A percentile compares a stretch with the other conserved stretches of the same genome.
phyloP scores from a whole-genome alignment of 768 basidiomycete genomes.

The Nidularia sp. region DNA sequence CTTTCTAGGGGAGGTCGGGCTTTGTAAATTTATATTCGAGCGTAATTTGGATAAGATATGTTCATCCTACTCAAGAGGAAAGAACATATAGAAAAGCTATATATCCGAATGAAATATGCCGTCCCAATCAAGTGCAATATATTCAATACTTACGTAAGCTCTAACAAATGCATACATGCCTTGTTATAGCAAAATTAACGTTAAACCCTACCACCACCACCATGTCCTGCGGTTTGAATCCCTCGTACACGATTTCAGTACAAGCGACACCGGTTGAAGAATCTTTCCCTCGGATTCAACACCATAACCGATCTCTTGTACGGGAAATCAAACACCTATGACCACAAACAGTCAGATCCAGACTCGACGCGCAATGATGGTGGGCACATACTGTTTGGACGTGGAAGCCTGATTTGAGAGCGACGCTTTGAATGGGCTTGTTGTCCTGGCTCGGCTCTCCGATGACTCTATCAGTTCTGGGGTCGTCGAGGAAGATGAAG shows the following conservation, averaged over 20 bases:
- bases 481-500: slow-evolving; percentile 38
- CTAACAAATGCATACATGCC: no score
- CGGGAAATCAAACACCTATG: slow-evolving; percentile 28
- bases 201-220: no score
- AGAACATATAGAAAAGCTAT: no score
- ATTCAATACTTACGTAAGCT: no score
- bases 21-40: no score
- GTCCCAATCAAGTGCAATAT: no score
- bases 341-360: neutral
- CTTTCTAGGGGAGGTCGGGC: no score
- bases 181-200: no score
- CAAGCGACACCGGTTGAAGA: slow-evolving; percentile 25
- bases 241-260: slow-evolving; percentile 3
- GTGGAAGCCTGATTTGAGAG: slow-evolving; percentile 16
- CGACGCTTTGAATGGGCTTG: slow-evolving; percentile 16
- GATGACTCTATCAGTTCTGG: slow-evolving; percentile 33
- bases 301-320: slow-evolving; percentile 25
- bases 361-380: neutral
- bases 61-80: no score
- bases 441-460: slow-evolving; percentile 36
- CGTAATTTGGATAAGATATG: no score
- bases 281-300: slow-evolving; percentile 22
- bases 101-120: no score
- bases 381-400: slow-evolving; percentile 12
- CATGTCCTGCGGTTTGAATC: no score